These are phyloP conservation scores for Tubosaeta brunneosetosa DNA, from an alignment of 768 basidiomycete genomes.

Conservation along the genomic window DNA sequence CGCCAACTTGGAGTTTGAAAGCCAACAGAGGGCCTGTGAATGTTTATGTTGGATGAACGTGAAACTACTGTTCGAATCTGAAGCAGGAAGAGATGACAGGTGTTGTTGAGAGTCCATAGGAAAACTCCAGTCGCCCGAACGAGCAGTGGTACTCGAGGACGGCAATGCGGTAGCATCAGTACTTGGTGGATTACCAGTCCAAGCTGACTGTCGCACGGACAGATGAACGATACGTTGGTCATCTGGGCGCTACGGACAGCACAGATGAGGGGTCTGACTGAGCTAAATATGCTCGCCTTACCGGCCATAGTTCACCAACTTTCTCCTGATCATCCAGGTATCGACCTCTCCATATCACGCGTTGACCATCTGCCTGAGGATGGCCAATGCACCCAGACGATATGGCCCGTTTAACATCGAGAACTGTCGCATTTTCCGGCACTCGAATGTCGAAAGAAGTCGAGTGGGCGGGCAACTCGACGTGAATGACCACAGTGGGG, in stretches of 20 bases:
- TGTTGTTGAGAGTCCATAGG: neutral
- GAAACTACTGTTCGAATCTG: slow-evolving; percentile 3
- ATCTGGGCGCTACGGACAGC: slow-evolving; percentile 40
- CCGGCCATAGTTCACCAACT: slow-evolving; percentile 68
- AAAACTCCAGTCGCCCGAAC: neutral
- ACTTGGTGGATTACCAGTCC: slow-evolving; percentile 53
- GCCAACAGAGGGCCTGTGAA: slow-evolving; percentile 21
- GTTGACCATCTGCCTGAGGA: slow-evolving; percentile 66
- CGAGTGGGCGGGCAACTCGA: slow-evolving; percentile 74
- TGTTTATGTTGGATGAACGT: slow-evolving; percentile 23
- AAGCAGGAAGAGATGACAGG: neutral
- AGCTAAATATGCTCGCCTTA: slow-evolving; percentile 24
- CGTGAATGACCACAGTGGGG: slow-evolving; percentile 41
- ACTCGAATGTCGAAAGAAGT: slow-evolving; percentile 60
- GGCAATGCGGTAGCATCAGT: slow-evolving; percentile 12
- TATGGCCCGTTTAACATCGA: slow-evolving; percentile 67
- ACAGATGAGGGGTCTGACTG: slow-evolving; percentile 5
- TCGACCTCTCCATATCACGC: slow-evolving; percentile 73
- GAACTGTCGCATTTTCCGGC: slow-evolving; percentile 44
- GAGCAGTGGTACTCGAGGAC: neutral
- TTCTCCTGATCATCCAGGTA: slow-evolving; percentile 60
- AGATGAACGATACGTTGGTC: slow-evolving; percentile 66
- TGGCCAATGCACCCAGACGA: slow-evolving; percentile 53
- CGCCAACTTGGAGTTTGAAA: slow-evolving; percentile 20
- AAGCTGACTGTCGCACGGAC: slow-evolving; percentile 76